Conservation (phyloP, 164 flowering plant genomes). For the Nymphaea colorata region DNA sequence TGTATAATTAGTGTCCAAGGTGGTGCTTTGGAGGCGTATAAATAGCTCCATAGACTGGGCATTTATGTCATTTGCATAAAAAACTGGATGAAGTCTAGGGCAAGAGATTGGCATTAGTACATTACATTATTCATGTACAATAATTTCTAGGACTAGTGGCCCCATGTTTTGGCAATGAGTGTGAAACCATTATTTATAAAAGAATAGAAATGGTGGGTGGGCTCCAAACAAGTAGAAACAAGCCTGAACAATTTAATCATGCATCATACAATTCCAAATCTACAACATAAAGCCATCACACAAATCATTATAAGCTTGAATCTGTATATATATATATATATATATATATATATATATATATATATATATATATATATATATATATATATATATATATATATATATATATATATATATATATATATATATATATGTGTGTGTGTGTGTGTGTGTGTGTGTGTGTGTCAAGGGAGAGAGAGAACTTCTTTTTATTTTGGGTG, state of each 20-base stretch:
- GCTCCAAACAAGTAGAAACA: neutral
- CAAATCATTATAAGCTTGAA: too few relatives aligned
- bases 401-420: too few relatives aligned
- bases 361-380: too few relatives aligned
- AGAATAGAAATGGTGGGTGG: neutral
- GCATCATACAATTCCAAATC: neutral
- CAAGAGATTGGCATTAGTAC: neutral
- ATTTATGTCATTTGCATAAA: too few relatives aligned
- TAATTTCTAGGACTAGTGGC: neutral
- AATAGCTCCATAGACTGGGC: too few relatives aligned
- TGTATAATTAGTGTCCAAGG: neutral
- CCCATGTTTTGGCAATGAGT: neutral
- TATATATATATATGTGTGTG: too few relatives aligned
- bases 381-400: too few relatives aligned
- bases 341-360: too few relatives aligned
- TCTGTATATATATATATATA: too few relatives aligned
- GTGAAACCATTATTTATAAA: neutral
- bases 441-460: too few relatives aligned
- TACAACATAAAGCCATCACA: neutral
- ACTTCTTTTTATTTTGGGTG: too few relatives aligned
- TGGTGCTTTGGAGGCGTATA: neutral
- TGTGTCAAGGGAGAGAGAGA: too few relatives aligned
- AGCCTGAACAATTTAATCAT: neutral
- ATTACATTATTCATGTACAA: neutral
- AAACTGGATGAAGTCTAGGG: neutral